phyloP scores from a whole-genome alignment of 768 basidiomycete species.

The Sporobolomyces roseus region DNA sequence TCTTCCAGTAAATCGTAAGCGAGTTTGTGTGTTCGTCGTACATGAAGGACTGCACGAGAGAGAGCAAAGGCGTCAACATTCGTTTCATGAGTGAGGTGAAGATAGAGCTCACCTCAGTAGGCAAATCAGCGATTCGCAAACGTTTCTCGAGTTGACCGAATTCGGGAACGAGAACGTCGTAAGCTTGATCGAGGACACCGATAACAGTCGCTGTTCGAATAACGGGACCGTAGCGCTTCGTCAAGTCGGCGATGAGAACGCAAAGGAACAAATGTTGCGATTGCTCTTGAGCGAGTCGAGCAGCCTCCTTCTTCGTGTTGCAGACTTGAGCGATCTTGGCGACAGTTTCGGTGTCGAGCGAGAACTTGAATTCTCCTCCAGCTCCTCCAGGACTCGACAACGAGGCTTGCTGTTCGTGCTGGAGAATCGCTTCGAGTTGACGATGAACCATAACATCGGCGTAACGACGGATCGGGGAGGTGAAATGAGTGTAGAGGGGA shows the following conservation, averaged over 20 bases:
- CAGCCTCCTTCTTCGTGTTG: conserved; percentile 80
- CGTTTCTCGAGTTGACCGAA: conserved; percentile 94
- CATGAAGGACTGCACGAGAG: conserved; percentile 69
- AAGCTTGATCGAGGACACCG: conserved; percentile 93
- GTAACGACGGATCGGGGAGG: conserved; percentile 53
- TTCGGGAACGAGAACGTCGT: conserved; percentile 91
- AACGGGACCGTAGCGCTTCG: conserved; percentile 90
- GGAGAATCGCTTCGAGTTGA: conserved; percentile 84
- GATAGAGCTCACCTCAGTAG: conserved; percentile 70
- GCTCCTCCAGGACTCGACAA: conserved; percentile 7
- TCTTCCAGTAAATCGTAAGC: conserved; percentile 93
- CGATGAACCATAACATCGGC: conserved; percentile 91
- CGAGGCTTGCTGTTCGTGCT: conserved; percentile 43
- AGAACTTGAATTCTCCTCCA: conserved; percentile 78
- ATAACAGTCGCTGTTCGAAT: conserved; percentile 91
- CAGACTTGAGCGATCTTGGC: conserved; percentile 91
- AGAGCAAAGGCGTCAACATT: not conserved
- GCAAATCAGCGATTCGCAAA: conserved; percentile 98
- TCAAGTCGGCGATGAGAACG: conserved; percentile 87
- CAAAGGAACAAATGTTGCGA: conserved; percentile 93
- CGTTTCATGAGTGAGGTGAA: no score
- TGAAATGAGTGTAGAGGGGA: conserved; percentile 91
- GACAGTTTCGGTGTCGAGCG: conserved; percentile 95
- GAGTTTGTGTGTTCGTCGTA: conserved; percentile 92
- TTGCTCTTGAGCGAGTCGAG: conserved; percentile 88